Conservation (phyloP, 2,329 filamentous ascomycete genomes). For the Xylogone sp. region DNA sequence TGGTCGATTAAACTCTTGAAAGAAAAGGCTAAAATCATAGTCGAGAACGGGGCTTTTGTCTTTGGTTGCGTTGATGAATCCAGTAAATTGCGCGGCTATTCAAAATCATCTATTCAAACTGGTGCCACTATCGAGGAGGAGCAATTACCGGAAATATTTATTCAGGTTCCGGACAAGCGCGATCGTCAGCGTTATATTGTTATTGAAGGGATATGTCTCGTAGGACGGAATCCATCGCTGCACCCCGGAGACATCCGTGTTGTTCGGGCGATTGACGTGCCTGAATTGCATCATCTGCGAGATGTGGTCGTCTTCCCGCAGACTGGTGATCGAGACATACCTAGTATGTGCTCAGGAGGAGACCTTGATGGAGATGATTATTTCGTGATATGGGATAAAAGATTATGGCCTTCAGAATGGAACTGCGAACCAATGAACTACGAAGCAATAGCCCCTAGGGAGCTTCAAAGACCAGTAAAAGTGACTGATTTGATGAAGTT, state of each 20-base stretch:
- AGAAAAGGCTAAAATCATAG: conserved; percentile 81
- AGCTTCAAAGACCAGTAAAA: conserved; percentile 59
- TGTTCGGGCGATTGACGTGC: conserved; percentile 75
- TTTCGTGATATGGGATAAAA: conserved; percentile 84
- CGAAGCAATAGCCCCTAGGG: conserved; percentile 50
- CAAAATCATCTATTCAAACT: conserved; percentile 34
- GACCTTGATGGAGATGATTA: conserved; percentile 97
- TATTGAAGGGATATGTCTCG: conserved; percentile 72
- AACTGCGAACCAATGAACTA: conserved; percentile 79
- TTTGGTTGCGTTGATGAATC: conserved; percentile 90
- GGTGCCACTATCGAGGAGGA: conserved; percentile 35
- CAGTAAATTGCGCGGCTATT: conserved; percentile 68
- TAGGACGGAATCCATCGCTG: conserved; percentile 89
- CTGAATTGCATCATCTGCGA: conserved; percentile 68
- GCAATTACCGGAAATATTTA: conserved; percentile 78
- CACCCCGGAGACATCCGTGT: conserved; percentile 90
- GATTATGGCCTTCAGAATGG: conserved; percentile 66
- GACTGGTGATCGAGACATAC: conserved; percentile 76
- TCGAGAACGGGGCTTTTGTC: conserved; percentile 81
- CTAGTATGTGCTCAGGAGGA: conserved; percentile 93
- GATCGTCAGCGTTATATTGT: conserved; percentile 53
- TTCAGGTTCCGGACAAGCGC: conserved; percentile 67
- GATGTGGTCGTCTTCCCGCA: conserved; percentile 87
- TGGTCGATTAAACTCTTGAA: conserved; percentile 90
- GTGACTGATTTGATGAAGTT: conserved; percentile 75